phyloP scores from a whole-genome alignment of 345 rosid species.

The Lepidium sativum region DNA sequence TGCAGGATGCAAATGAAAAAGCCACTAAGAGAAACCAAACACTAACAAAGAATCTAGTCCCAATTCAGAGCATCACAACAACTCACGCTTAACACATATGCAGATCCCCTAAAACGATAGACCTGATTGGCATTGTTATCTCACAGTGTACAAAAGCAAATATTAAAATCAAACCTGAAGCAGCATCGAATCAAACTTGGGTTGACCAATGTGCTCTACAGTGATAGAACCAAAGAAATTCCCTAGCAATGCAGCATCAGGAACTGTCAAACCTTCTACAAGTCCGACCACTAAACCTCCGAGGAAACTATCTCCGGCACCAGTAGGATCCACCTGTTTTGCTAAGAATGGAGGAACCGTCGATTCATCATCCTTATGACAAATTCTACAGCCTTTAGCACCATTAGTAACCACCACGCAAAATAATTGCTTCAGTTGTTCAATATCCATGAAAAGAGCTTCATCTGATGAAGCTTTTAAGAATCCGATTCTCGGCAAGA shows the following conservation, averaged over 20 bases:
- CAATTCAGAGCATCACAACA: background rate
- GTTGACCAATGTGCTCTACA: slow-evolving; percentile 89
- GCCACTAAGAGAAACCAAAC: background rate
- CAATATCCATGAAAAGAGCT: slow-evolving; percentile 72
- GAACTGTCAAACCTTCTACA: slow-evolving; percentile 62
- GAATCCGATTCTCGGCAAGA: slow-evolving; percentile 54
- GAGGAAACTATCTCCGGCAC: slow-evolving; percentile 90
- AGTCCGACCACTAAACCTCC: slow-evolving; percentile 82
- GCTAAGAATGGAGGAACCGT: slow-evolving; percentile 55
- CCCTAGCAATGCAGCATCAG: slow-evolving; percentile 92
- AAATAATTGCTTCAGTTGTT: slow-evolving; percentile 61
- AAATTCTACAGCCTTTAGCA: slow-evolving; percentile 66
- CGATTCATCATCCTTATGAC: slow-evolving; percentile 39
- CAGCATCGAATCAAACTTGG: slow-evolving; percentile 47
- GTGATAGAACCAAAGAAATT: slow-evolving; percentile 84
- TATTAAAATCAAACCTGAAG: slow-evolving; percentile 50
- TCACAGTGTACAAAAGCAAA: background rate
- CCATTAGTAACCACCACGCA: slow-evolving; percentile 89
- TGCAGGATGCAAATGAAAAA: background rate
- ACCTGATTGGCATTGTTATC: background rate
- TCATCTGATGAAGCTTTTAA: slow-evolving; percentile 87
- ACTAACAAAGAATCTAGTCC: background rate
- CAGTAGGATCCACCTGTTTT: slow-evolving; percentile 85
- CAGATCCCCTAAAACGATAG: background rate
- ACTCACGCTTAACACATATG: background rate